These are phyloP conservation scores for Scheffersomyces segobiensis DNA, from an alignment of 1,139 yeast genomes.

Conservation along the genomic window DNA sequence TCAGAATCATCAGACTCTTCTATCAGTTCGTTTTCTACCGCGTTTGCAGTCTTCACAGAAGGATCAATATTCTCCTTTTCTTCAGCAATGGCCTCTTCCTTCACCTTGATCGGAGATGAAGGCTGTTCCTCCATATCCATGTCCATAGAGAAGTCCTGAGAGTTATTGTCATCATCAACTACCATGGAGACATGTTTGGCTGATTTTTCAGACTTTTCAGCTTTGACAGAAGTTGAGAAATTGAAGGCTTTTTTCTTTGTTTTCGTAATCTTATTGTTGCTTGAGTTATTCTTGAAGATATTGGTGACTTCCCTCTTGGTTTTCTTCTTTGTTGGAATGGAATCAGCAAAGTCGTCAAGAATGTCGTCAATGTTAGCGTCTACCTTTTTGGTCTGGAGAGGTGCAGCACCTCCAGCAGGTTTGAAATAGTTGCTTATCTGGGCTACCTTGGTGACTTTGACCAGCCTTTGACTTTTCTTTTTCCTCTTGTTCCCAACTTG, in stretches of 20 bases:
- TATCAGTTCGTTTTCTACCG: conserved; percentile 8
- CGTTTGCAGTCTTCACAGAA: conserved; percentile 2
- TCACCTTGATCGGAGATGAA: conserved; percentile 32
- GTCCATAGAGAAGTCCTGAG: conserved; percentile 5
- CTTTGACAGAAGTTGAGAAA: conserved; percentile 1
- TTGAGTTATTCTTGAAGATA: conserved; percentile 2
- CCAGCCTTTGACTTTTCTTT: conserved; percentile 33
- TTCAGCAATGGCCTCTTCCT: neutral
- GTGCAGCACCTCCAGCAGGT: conserved; percentile 37
- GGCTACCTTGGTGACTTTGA: conserved; percentile 48
- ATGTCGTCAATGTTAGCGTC: conserved; percentile 48
- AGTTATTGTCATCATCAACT: conserved; percentile 7
- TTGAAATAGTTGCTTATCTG: conserved; percentile 58
- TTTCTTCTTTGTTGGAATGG: conserved; percentile 18
- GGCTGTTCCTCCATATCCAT: conserved; percentile 27
- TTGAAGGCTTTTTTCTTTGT: conserved; percentile 4
- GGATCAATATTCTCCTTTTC: neutral
- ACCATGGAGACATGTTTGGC: conserved; percentile 1
- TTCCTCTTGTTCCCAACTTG: conserved; percentile 29
- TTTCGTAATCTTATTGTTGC: conserved; percentile 2
- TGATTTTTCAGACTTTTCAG: neutral
- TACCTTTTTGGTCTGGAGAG: conserved; percentile 24
- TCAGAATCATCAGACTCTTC: conserved; percentile 41
- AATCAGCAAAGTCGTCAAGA: conserved; percentile 41
- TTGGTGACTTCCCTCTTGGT: conserved; percentile 14